Base-by-base conservation (phyloP, 164 flowering plant genomes). In the Cinnamomum chago region DNA sequence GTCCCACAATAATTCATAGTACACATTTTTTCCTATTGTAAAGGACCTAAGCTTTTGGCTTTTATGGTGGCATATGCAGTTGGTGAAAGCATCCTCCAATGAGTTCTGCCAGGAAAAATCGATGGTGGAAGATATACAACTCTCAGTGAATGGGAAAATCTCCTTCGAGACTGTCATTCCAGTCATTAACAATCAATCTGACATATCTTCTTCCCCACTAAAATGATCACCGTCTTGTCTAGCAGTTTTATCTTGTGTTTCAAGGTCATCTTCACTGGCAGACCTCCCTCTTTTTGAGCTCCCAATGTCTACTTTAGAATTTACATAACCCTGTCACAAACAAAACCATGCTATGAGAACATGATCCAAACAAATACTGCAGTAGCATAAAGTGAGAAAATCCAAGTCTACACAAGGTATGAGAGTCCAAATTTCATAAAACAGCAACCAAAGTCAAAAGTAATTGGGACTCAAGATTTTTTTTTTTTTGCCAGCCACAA, bases 171-270 rank as follows among this genome's bases (percentile, higher is more conserved):
- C 25, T 35, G 12, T 3, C 71, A 68, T 68, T 40, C 47, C 22
- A 58, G n/a, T 68, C 52, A 47, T 40, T 15, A 40, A 35, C 71
- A n/a, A 72, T 90, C 81, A 91, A 40, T 93, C 97, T 50, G 94
- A 92, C 82, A 89, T 58, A 50, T 90, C 89, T 62, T 92, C 94
- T 70, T 90, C 98, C 69, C 85, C 97, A 78, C 96, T 92, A 58
- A n/a, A 90, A 50, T 88, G 84, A 77, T 87, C 93, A 75, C 71
- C 71, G 50, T 86, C 89, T 9, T 76, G 65, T 50, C 81, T 76
- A 5, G 72, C 72, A 50, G 35, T 68, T 79, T 79, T 82, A 2
- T 66, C 83, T 25, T 50, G 66, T 66, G 76, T 62, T 47, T 75
- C 90, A n/a, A 77, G 71, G 75, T 71, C 85, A 68, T 88, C 89